Evolutionary conservation across 2,329 filamentous ascomycete species (phyloP).

Genomic region (Aspergillus sp.): DNA sequence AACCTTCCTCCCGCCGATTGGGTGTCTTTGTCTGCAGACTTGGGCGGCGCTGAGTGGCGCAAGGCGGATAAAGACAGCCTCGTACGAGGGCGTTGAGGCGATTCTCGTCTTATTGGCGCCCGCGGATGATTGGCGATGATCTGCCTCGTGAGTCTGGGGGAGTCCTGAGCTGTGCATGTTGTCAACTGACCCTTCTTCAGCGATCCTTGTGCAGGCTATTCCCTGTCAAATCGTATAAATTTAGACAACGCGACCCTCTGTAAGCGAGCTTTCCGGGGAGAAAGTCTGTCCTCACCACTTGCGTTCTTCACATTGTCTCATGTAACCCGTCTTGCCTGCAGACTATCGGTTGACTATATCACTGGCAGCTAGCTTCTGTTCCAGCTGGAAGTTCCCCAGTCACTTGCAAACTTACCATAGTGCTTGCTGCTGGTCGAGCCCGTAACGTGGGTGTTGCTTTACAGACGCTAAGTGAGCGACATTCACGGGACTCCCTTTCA

Average conservation of each 20-base stretch:
- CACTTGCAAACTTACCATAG: background rate
- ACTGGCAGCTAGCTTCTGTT: background rate
- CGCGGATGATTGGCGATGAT: background rate
- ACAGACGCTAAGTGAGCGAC: background rate
- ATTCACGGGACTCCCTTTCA: background rate
- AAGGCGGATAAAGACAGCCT: background rate
- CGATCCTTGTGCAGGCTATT: background rate
- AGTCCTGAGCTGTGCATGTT: no score
- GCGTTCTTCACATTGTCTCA: background rate
- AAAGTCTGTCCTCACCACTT: background rate
- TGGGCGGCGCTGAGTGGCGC: background rate
- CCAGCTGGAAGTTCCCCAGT: background rate
- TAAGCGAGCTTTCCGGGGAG: background rate
- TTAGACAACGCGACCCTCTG: background rate
- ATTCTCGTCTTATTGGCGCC: background rate
- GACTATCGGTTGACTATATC: background rate
- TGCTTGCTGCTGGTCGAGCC: background rate
- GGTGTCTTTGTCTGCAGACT: background rate
- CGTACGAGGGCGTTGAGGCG: background rate
- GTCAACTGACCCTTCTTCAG: background rate
- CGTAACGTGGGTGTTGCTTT: background rate
- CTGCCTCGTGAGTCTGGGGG: background rate
- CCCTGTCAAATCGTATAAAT: background rate
- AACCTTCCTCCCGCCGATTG: background rate
- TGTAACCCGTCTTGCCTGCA: background rate